A percentile compares a stretch with the other conserved stretches of the same genome.
These are phyloP conservation scores for Stagonosporopsis tanaceti DNA, from an alignment of 2,329 filamentous ascomycete species.

Conservation along the genomic window DNA sequence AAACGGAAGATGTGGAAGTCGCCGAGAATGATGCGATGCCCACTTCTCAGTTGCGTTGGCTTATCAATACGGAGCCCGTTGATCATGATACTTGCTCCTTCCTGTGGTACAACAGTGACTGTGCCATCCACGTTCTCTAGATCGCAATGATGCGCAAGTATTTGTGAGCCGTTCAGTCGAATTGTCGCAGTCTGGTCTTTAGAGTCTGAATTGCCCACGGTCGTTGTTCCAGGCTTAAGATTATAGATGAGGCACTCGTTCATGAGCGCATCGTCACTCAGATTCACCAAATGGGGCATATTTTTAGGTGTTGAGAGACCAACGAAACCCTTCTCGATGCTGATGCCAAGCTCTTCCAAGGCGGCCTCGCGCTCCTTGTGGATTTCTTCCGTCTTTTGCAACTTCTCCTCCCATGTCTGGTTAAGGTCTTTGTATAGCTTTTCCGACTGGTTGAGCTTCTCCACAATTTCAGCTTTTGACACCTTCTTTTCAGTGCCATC, in stretches of 20 bases:
- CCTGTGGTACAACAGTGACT: slow-evolving; percentile 87
- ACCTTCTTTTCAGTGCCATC: slow-evolving; percentile 93
- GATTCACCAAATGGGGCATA: slow-evolving; percentile 98
- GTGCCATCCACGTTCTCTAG: slow-evolving; percentile 94
- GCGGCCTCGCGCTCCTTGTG: slow-evolving; percentile 97
- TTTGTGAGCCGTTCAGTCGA: slow-evolving; percentile 90
- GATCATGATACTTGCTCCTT: slow-evolving; percentile 97
- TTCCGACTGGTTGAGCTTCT: slow-evolving; percentile 94
- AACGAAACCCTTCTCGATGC: slow-evolving; percentile 97
- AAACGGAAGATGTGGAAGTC: slow-evolving; percentile 99
- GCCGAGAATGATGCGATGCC: slow-evolving; percentile 92
- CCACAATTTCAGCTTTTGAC: slow-evolving; percentile 96
- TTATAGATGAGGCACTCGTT: slow-evolving; percentile 98
- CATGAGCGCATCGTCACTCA: slow-evolving; percentile 81
- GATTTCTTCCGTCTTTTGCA: slow-evolving; percentile 93
- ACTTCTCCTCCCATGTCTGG: slow-evolving; percentile 98
- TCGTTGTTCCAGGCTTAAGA: slow-evolving; percentile 91
- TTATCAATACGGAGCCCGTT: slow-evolving; percentile 91
- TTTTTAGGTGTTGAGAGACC: slow-evolving; percentile 96
- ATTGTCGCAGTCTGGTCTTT: slow-evolving; percentile 82
- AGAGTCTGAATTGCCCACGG: slow-evolving; percentile 91
- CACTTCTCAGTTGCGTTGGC: slow-evolving; percentile 84
- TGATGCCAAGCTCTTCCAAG: slow-evolving; percentile 95
- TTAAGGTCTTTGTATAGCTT: slow-evolving; percentile 96
- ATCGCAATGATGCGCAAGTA: slow-evolving; percentile 88